Evolutionary conservation across 2,329 filamentous ascomycete species (phyloP).

Genomic region (Cercospora zeina): DNA sequence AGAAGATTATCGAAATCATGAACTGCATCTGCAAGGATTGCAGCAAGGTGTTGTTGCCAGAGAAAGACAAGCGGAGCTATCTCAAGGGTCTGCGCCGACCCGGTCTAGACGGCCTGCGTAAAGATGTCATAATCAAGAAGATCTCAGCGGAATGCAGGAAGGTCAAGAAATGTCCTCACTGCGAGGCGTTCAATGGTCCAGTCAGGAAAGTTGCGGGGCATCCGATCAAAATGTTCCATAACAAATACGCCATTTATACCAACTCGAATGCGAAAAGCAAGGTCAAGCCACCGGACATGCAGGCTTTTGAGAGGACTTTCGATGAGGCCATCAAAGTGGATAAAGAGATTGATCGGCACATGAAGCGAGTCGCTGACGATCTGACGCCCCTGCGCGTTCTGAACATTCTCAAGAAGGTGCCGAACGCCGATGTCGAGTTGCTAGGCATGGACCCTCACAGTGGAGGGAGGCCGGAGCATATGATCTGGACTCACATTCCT

Average conservation of each 20-base stretch:
- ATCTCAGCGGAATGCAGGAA: conserved; percentile 91
- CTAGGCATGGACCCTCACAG: conserved; percentile 76
- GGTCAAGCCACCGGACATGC: conserved; percentile 75
- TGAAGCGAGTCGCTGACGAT: conserved; percentile 91
- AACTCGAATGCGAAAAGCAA: conserved; percentile 86
- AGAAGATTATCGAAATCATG: conserved; percentile 85
- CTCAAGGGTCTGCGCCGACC: conserved; percentile 79
- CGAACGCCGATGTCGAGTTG: conserved; percentile 82
- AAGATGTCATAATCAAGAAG: conserved; percentile 79
- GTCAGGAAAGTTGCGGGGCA: conserved; percentile 81
- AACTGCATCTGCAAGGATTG: conserved; percentile 97
- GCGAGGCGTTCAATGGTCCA: conserved; percentile 79
- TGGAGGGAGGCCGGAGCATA: conserved; percentile 91
- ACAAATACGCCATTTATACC: conserved; percentile 87
- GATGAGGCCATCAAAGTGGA: conserved; percentile 73
- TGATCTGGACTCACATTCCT: conserved; percentile 94
- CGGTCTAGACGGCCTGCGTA: conserved; percentile 80
- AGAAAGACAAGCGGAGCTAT: conserved; percentile 73
- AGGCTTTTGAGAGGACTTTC: conserved; percentile 84
- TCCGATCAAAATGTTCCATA: conserved; percentile 90
- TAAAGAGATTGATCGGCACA: conserved; percentile 82
- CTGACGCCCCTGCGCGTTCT: conserved; percentile 84
- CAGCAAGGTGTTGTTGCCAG: conserved; percentile 76
- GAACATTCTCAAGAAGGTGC: conserved; percentile 88
- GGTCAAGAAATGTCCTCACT: conserved; percentile 76